A percentile compares a stretch with the other conserved stretches of the same genome.
phyloP scores from a whole-genome alignment of 805 yeast species.

The Kuraishia borneana region DNA sequence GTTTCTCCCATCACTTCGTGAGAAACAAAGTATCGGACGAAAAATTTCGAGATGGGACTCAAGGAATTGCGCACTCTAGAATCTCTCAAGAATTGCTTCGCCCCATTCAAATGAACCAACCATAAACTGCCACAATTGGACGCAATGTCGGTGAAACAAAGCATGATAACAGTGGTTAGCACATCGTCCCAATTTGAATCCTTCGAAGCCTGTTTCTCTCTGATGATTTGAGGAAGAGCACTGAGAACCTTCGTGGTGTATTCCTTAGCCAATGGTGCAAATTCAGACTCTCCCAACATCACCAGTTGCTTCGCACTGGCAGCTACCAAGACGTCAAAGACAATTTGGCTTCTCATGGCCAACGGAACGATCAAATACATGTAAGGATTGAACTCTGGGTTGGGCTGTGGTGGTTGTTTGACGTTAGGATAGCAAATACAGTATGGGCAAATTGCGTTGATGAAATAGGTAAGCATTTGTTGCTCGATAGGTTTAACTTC shows the following conservation, averaged over 20 bases:
- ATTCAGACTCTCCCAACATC: constrained; percentile 17
- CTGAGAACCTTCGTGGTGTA: constrained; percentile 9
- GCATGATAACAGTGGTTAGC: constrained; percentile 25
- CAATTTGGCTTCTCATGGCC: constrained; percentile 19
- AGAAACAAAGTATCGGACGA: constrained; percentile 24
- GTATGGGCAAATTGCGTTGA: constrained; percentile 23
- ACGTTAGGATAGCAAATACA: constrained; percentile 25
- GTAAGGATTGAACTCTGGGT: constrained; percentile 24
- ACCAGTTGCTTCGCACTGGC: constrained; percentile 24
- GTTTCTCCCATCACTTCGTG: constrained; percentile 35
- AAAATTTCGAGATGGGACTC: constrained; percentile 23
- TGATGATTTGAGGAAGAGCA: not conserved
- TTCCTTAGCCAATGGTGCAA: constrained; percentile 13
- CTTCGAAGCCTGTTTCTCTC: constrained; percentile 3
- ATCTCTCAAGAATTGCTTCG: constrained; percentile 22
- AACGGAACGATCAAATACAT: constrained; percentile 25
- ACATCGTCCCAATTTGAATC: constrained; percentile 27
- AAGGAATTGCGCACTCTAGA: constrained; percentile 12
- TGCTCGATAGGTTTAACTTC: constrained; percentile 1
- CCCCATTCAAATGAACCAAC: constrained; percentile 25
- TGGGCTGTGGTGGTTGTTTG: constrained; percentile 7
- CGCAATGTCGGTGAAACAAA: constrained; percentile 30
- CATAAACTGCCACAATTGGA: constrained; percentile 26
- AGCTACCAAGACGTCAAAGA: constrained; percentile 23
- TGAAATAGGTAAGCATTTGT: constrained; percentile 18